Evolutionary conservation across 805 yeast species (phyloP), one percentile per base, ranked within the genome.

Genomic region (Monosporozyma yasuniensis): DNA sequence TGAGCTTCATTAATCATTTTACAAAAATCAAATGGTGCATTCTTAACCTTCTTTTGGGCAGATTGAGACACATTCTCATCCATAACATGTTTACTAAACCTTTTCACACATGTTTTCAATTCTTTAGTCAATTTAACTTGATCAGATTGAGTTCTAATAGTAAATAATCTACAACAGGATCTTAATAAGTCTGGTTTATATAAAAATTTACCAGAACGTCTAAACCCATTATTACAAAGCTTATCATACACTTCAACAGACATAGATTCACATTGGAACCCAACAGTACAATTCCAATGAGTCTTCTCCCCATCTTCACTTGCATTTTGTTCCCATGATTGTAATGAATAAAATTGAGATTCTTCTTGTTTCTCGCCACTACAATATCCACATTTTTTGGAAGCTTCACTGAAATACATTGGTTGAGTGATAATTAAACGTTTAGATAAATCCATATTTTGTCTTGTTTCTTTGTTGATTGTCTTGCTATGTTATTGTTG

Each of bases 121-220:
- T 86, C 90, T 61, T 87, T 87, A 22, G 72, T 67, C 5, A 82
- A 63, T 35, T 72, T 70, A 56, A 81, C 72, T 23, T 64, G 58
- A 0, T 60, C 60, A 16, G 76, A 65, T 21, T 71, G 71, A 0
- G 95, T 81, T 48, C 96, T 65, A 16, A 89, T 86, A 0, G 96
- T 83, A 62, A 79, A 87, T 64, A 81, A 74, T 19, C 90, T 73
- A 58, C 97, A 89, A 61, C 97, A 89, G 41, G 79, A 79, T 38
- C 89, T 65, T 28, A 84, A 60, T 53, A 79, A 64, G 61, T 90
- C 96, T 0, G 86, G 80, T 58, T 74, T 77, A 61, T 79, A 85
- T 7, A 84, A 53, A 54, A 79, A 84, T 2, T 66, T 63, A 0
- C 96, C 96, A 30, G 93, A 84, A 49, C 97, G 70, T 63, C 95